Evolutionary conservation across 805 yeast genomes (phyloP).

Genomic region (Wickerhamiella bombiphila): DNA sequence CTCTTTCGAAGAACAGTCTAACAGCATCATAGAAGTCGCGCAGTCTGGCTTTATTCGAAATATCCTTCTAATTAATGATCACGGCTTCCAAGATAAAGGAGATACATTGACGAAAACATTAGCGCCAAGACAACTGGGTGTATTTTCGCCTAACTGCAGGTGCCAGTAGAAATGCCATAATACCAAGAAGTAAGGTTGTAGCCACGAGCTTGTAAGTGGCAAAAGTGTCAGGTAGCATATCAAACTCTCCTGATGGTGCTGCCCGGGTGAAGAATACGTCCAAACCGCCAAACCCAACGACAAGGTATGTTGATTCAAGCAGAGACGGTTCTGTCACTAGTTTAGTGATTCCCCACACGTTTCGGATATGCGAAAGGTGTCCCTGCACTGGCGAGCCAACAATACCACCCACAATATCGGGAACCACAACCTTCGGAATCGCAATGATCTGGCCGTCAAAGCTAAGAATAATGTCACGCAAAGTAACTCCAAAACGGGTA

Average conservation of each 20-base stretch:
- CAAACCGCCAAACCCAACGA: conserved; percentile 49
- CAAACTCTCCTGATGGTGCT: conserved; percentile 75
- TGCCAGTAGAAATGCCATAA: conserved; percentile 7
- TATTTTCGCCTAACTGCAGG: conserved; percentile 8
- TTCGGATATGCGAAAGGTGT: conserved; percentile 39
- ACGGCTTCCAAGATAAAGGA: too few species aligned
- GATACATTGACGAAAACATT: not conserved
- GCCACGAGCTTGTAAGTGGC: conserved; percentile 46
- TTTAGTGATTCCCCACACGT: conserved; percentile 24
- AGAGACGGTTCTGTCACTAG: conserved; percentile 43
- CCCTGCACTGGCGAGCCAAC: conserved; percentile 43
- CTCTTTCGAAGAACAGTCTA: too few species aligned
- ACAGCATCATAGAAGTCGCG: too few species aligned
- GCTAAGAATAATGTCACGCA: conserved; percentile 47
- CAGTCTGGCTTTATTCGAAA: too few species aligned
- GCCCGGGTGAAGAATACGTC: conserved; percentile 66
- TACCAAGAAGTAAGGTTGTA: conserved; percentile 39
- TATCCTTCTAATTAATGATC: too few species aligned
- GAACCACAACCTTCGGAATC: conserved; percentile 56
- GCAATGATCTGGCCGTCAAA: conserved; percentile 46
- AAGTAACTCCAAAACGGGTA: conserved; percentile 53
- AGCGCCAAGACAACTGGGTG: not conserved
- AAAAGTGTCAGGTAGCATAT: conserved; percentile 51
- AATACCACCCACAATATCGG: conserved; percentile 46
- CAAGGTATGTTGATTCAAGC: conserved; percentile 61